A percentile compares a stretch with the other conserved stretches of the same genome.
Evolutionary conservation across 108 stramenopile genomes (phyloP).

Genomic region (Chaetoceros muelleri): DNA sequence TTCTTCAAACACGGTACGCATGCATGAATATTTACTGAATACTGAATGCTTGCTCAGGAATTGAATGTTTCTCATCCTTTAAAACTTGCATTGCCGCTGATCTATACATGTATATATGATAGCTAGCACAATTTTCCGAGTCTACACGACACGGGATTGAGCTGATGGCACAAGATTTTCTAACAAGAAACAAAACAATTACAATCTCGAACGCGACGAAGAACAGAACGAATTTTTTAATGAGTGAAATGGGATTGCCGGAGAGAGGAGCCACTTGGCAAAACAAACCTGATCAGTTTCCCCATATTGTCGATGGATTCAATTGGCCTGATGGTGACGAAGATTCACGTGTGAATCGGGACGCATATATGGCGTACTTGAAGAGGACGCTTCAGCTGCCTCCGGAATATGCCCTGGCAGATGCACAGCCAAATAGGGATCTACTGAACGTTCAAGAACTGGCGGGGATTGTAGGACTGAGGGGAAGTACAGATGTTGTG

Average conservation of each 20-base stretch:
- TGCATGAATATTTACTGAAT: too few species aligned
- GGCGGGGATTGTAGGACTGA: neutral
- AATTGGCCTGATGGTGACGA: constrained; percentile 3
- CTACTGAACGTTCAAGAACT: neutral
- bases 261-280: neutral
- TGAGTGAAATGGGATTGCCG: constrained; percentile 1
- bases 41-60: too few species aligned
- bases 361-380: constrained; percentile 6
- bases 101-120: too few species aligned
- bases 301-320: neutral
- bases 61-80: too few species aligned
- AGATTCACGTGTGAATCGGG: constrained; percentile 1
- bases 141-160: too few species aligned
- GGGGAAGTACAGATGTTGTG: constrained; percentile 6
- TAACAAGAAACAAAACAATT: constrained; percentile 5
- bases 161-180: constrained; percentile 2
- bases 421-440: constrained; percentile 1
- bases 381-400: neutral
- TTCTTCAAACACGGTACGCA: too few species aligned
- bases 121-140: too few species aligned
- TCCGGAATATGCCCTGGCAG: constrained; percentile 2
- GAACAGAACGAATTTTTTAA: neutral
- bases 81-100: too few species aligned
- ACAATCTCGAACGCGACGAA: neutral
- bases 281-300: constrained; percentile 1